phyloP scores from a whole-genome alignment of 176 grass and related monocot genomes.

The Hordeum vulgare region DNA sequence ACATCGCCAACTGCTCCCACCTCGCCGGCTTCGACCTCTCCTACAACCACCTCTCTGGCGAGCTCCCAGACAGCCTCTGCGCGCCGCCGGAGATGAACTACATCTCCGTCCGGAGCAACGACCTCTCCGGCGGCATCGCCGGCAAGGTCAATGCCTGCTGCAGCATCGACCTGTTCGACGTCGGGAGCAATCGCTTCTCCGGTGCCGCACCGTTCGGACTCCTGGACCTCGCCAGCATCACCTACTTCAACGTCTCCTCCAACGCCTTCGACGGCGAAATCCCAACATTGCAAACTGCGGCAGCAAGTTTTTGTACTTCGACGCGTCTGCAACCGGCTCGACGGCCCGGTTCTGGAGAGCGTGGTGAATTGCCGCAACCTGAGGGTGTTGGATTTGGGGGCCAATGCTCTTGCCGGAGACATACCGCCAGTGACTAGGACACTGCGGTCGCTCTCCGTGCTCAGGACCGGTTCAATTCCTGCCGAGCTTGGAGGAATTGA shows the following conservation, averaged over 20 bases:
- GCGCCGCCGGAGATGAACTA: slow-evolving; percentile 65
- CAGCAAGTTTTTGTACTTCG: slow-evolving; percentile 47
- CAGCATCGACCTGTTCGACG: slow-evolving; percentile 77
- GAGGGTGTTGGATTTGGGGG: slow-evolving; percentile 72
- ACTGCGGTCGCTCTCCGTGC: slow-evolving; percentile 60
- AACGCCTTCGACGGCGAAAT: slow-evolving; percentile 73
- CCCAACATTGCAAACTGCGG: slow-evolving; percentile 56
- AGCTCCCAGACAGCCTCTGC: slow-evolving; percentile 60
- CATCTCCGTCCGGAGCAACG: slow-evolving; percentile 71
- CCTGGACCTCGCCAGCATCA: slow-evolving; percentile 56
- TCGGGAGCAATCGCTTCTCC: slow-evolving; percentile 72
- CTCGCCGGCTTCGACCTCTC: slow-evolving; percentile 94
- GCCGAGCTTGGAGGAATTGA: slow-evolving; percentile 58
- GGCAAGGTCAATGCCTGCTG: slow-evolving; percentile 43
- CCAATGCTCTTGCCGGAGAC: slow-evolving; percentile 51
- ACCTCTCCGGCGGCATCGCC: slow-evolving; percentile 43
- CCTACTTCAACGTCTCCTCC: slow-evolving; percentile 92
- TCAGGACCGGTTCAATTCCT: slow-evolving; percentile 55
- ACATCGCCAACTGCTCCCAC: slow-evolving; percentile 52
- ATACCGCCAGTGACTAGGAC: slow-evolving; percentile 58
- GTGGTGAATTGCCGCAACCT: slow-evolving; percentile 53
- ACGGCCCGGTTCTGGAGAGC: slow-evolving; percentile 39
- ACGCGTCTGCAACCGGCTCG: slow-evolving; percentile 68
- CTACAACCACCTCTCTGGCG: slow-evolving; percentile 82
- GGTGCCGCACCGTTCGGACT: slow-evolving; percentile 50